Base-by-base conservation (phyloP, 2,329 filamentous ascomycete genomes). In the Zymoseptoria tritici region DNA sequence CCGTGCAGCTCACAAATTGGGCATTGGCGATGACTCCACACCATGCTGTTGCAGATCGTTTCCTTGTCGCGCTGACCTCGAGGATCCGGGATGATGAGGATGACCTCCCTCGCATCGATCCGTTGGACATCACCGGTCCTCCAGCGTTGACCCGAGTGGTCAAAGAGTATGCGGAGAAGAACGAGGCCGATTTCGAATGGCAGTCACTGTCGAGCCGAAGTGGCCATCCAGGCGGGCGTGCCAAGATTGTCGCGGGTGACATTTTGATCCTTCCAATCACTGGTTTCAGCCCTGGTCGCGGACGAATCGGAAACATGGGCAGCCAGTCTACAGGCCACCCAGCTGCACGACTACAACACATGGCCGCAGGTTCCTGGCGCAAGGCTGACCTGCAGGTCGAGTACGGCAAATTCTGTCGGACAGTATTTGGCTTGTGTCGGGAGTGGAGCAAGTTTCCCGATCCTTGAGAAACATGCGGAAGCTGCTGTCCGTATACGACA, bases 381-480 rank as follows among this genome's bases (percentile, higher is more conserved):
- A 57, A 49, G 16, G 29, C 54, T 4, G 50, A 60, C 53, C 8
- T 60, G 26, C 26, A 46, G 19, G 58, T 60, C 5, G 51, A 56
- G 4, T 52, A 57, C 29, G 58, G 58, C 19, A 60, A 60, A 20
- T 56, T 60, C 5, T 60, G 58, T 54, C 58, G 58, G 1, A 57
- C 54, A 7, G 19, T 53, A n/a, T 57, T 60, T 20, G 58, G 58
- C 11, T 24, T 56, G n/a, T 60, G 58, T 49, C 49, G 58, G 13
- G 55, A 60, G 4, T 60, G 58, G 58, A 57, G 54, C n/a, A 60
- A 60, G 19, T 53, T 60, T 6, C 54, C 58, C 77, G 64, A 64
- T 83, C 83, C 57, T 86, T 83, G 42, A 22, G 36, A 42, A 6
- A 16, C 13, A n/a, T 16, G 13, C 16, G 36, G 36, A 16, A 46